Percentiles rank a stretch among this genome's conserved stretches.
Conservation (phyloP, 352 stramenopile genomes). For the Phytophthora quininea region DNA sequence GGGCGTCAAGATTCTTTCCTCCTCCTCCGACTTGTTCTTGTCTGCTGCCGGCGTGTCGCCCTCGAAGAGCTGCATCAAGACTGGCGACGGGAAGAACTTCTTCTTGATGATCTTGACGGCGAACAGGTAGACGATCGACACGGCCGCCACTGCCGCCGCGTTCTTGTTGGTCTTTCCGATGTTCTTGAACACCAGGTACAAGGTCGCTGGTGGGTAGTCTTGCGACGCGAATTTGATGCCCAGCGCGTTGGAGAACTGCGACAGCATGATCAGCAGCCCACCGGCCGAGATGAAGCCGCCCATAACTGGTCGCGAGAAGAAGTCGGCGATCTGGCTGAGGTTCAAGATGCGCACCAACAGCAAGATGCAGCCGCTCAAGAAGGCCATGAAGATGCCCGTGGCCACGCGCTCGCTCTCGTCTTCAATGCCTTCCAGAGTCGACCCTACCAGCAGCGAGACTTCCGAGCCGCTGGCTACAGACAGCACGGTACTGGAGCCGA, state of each 20-base stretch:
- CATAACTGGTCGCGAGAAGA: conserved; percentile 90
- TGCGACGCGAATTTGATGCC: conserved; percentile 55
- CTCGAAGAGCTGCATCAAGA: conserved; percentile 20
- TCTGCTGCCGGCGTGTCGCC: neutral
- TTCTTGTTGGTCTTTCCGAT: conserved; percentile 71
- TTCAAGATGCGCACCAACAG: conserved; percentile 74
- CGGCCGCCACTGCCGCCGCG: conserved; percentile 54
- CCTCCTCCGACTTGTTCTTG: conserved; percentile 4
- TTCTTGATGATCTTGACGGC: conserved; percentile 30
- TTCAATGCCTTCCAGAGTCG: conserved; percentile 52
- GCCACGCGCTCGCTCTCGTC: conserved; percentile 45
- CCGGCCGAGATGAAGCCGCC: conserved; percentile 89
- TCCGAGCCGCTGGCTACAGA: conserved; percentile 75
- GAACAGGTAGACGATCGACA: conserved; percentile 28
- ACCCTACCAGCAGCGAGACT: conserved; percentile 56
- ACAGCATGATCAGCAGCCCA: conserved; percentile 90
- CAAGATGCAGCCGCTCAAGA: conserved; percentile 81
- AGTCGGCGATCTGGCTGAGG: conserved; percentile 85
- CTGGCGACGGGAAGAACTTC: conserved; percentile 23
- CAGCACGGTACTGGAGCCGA: conserved; percentile 79
- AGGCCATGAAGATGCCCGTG: conserved; percentile 54
- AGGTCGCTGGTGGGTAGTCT: conserved; percentile 51
- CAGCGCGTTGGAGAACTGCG: conserved; percentile 84
- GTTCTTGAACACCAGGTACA: conserved; percentile 55
- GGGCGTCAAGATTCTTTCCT: neutral